Conservation (phyloP, 2,329 filamentous ascomycete species). For the Magnaporthiopsis incrustans region DNA sequence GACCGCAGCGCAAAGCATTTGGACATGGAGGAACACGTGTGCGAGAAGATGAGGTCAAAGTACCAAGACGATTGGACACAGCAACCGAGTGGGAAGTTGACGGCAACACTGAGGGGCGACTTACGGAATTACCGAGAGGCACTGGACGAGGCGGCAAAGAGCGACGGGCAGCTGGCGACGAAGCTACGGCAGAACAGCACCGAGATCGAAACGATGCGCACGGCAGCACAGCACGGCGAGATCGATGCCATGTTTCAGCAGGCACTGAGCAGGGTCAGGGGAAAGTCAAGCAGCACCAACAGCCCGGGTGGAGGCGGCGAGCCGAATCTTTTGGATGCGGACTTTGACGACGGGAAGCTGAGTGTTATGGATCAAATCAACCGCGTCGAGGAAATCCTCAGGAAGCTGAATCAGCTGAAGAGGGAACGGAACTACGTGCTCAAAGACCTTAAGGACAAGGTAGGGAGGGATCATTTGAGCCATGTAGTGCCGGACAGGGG, state of each 20-base stretch:
- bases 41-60: conserved; percentile 98
- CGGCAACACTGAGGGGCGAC: conserved; percentile 77
- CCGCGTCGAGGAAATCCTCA: conserved; percentile 80
- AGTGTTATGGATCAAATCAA: conserved; percentile 86
- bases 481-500: neutral
- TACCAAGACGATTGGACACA: conserved; percentile 96
- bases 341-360: conserved; percentile 71
- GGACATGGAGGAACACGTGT: conserved; percentile 95
- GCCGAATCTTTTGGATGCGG: conserved; percentile 79
- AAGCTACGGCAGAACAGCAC: conserved; percentile 79
- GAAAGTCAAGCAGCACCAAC: conserved; percentile 50
- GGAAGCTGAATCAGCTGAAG: conserved; percentile 88
- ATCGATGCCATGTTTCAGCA: conserved; percentile 83
- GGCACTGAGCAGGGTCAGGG: conserved; percentile 71
- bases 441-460: conserved; percentile 97
- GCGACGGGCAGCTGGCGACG: conserved; percentile 73
- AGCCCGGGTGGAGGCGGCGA: conserved; percentile 55
- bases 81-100: conserved; percentile 85
- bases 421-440: conserved; percentile 83
- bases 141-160: conserved; percentile 79
- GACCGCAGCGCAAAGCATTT: conserved; percentile 80
- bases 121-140: conserved; percentile 83
- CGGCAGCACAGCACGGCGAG: conserved; percentile 77
- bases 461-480: conserved; percentile 32
- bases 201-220: conserved; percentile 93